A percentile compares a stretch with the other conserved stretches of the same genome.
These are phyloP conservation scores for Mucor mucedo DNA, from an alignment of 371 early-diverging fungal genomes.

Conservation along the genomic window DNA sequence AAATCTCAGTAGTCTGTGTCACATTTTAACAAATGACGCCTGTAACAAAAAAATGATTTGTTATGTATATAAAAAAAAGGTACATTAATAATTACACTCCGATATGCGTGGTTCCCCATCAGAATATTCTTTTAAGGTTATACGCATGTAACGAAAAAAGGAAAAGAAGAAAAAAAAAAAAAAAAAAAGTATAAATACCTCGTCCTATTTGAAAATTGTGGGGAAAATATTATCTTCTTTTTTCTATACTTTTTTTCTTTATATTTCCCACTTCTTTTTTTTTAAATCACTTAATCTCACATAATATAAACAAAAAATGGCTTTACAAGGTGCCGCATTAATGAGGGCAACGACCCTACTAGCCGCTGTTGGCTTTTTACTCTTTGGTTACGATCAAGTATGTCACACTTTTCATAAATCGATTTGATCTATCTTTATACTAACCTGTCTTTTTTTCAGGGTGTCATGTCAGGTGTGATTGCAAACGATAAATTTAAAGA, in stretches of 20 bases:
- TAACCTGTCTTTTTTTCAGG: conserved; percentile 13
- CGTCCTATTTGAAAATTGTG: conserved; percentile 3
- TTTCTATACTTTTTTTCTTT: conserved; percentile 2
- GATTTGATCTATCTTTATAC: not conserved
- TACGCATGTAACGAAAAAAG: not conserved
- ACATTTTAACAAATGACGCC: conserved; percentile 11
- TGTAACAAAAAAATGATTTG: conserved; percentile 9
- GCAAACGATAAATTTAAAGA: conserved; percentile 36
- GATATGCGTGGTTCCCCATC: not conserved
- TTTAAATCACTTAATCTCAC: too few species aligned
- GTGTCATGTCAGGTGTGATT: conserved; percentile 56
- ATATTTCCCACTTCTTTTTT: not conserved
- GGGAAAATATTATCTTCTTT: conserved; percentile 8
- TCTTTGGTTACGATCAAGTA: conserved; percentile 60
- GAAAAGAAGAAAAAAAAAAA: conserved; percentile 2
- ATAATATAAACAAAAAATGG: conserved; percentile 22
- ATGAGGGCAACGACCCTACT: conserved; percentile 46
- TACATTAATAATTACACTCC: conserved; percentile 10
- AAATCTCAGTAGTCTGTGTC: conserved; percentile 17
- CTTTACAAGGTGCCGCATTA: conserved; percentile 46
- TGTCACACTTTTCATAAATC: not conserved
- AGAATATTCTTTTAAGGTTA: conserved; percentile 1
- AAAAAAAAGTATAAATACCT: conserved; percentile 28
- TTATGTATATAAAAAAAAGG: conserved; percentile 3
- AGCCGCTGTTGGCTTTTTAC: conserved; percentile 55